phyloP scores from a whole-genome alignment of 129 eudicot genomes.

The Chrysanthemum seticuspe region DNA sequence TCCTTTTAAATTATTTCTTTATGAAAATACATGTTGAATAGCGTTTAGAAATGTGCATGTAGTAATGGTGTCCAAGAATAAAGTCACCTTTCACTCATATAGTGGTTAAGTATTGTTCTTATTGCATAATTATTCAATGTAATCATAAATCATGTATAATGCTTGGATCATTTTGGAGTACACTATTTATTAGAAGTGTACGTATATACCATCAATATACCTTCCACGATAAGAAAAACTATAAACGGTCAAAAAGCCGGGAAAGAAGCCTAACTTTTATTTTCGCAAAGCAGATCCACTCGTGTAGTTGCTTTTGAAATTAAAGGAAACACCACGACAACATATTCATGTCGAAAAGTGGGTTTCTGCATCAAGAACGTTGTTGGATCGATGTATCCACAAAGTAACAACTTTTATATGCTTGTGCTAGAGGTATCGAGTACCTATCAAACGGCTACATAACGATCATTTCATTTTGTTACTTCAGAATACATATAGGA shows the following conservation, averaged over 20 bases:
- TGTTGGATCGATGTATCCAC: constrained; percentile 13
- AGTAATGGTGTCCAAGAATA: too few species aligned
- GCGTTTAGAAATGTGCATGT: too few species aligned
- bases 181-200: too few species aligned
- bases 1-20: too few species aligned
- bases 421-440: constrained; percentile 6
- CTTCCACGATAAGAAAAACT: too few species aligned
- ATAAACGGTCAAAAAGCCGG: not conserved
- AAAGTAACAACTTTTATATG: not conserved
- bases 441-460: not conserved
- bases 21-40: too few species aligned
- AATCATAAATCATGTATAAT: too few species aligned
- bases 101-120: too few species aligned
- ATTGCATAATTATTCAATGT: too few species aligned
- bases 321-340: constrained; percentile 1
- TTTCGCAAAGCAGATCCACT: constrained; percentile 15
- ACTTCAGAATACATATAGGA: not conserved
- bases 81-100: too few species aligned
- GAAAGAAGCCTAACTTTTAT: constrained; percentile 13
- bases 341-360: not conserved
- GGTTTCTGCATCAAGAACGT: constrained; percentile 12
- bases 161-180: too few species aligned
- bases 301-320: constrained; percentile 5
- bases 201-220: too few species aligned
- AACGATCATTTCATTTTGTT: not conserved